Evolutionary conservation across 2,329 filamentous ascomycete species (phyloP).

Genomic region (Monilinia polystroma): DNA sequence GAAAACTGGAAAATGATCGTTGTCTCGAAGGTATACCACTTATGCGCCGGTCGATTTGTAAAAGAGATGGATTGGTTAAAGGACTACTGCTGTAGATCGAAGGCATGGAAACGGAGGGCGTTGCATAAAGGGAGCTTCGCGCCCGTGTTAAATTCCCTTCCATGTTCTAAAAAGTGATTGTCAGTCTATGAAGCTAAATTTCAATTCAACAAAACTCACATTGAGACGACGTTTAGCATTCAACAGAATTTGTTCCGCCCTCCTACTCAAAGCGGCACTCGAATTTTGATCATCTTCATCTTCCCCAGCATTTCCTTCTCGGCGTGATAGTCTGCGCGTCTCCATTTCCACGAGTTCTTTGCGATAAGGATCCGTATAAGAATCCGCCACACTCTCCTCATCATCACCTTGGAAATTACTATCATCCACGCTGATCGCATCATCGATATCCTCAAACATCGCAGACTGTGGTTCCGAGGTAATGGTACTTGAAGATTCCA

Average conservation of each 20-base stretch:
- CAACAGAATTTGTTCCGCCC: conserved; percentile 85
- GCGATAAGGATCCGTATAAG: conserved; percentile 38
- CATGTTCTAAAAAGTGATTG: conserved; percentile 66
- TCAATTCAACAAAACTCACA: conserved; percentile 51
- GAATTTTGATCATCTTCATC: conserved; percentile 62
- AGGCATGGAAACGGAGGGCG: conserved; percentile 50
- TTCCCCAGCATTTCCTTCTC: conserved; percentile 35
- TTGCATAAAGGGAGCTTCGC: conserved; percentile 62
- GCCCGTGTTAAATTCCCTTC: conserved; percentile 85
- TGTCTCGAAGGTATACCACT: conserved; percentile 31
- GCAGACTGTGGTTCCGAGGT: conserved; percentile 50
- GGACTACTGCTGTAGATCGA: conserved; percentile 44
- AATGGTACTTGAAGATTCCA: conserved; percentile 61
- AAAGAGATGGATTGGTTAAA: conserved; percentile 40
- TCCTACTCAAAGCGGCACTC: conserved; percentile 72
- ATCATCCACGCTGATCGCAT: conserved; percentile 60
- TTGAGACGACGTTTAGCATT: conserved; percentile 89
- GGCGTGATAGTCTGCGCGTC: conserved; percentile 32
- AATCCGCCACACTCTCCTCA: conserved; percentile 59
- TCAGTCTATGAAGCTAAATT: conserved; percentile 23
- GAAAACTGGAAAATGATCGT: conserved; percentile 29
- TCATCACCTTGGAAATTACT: conserved; percentile 67
- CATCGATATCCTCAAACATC: conserved; percentile 61
- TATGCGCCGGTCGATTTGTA: conserved; percentile 28
- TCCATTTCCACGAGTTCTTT: conserved; percentile 38